These are phyloP conservation scores for Xylaria telfairii DNA, from an alignment of 495 filamentous ascomycete genomes.

Conservation along the genomic window DNA sequence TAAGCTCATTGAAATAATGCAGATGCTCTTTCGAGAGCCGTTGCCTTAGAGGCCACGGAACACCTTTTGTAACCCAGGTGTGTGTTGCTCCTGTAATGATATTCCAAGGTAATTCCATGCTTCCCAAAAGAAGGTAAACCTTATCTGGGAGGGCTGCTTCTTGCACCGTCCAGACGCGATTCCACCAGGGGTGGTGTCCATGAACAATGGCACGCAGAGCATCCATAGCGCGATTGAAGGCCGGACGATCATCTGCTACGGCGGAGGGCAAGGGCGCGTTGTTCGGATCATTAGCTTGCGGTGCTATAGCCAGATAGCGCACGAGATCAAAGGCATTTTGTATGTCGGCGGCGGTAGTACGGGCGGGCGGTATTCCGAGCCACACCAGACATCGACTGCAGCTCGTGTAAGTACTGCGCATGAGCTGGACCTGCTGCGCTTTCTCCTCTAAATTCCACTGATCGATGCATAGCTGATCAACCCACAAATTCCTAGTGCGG, in stretches of 20 bases:
- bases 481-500: not conserved
- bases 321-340: not conserved
- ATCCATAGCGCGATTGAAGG: not conserved
- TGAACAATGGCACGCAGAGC: not conserved
- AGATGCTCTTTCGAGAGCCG: not conserved
- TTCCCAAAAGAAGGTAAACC: not conserved
- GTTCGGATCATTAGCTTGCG: not conserved
- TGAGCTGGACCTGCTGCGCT: not conserved
- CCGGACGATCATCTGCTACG: not conserved
- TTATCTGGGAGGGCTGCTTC: not conserved
- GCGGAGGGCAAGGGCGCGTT: not conserved
- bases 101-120: not conserved
- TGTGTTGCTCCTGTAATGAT: not conserved
- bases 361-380: not conserved
- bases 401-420: not conserved
- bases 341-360: not conserved
- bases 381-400: conserved; percentile 4
- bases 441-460: conserved; percentile 4
- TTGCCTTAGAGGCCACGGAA: not conserved
- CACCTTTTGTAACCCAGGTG: not conserved
- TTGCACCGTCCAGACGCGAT: conserved; percentile 7
- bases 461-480: conserved; percentile 1
- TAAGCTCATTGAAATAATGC: not conserved
- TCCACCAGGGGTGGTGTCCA: conserved; percentile 5
- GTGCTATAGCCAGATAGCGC: not conserved